A percentile compares a stretch with the other conserved stretches of the same genome.
phyloP scores from a whole-genome alignment of 805 yeast species.

The Pichia californica region DNA sequence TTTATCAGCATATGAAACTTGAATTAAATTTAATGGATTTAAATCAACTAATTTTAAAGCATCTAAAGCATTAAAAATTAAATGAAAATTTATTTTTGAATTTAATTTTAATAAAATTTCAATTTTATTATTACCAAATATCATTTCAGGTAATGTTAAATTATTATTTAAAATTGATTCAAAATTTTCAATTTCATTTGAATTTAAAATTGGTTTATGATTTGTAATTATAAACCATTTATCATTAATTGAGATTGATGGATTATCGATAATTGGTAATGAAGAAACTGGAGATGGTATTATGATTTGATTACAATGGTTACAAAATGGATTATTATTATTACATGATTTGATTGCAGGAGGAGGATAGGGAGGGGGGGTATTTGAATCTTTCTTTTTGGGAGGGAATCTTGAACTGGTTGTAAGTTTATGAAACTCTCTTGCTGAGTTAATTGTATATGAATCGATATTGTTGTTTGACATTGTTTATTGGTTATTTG shows the following conservation, averaged over 20 bases:
- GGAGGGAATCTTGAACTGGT: constrained; percentile 25
- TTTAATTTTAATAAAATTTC: constrained; percentile 24
- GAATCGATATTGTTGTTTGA: not conserved
- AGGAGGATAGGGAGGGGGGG: not conserved
- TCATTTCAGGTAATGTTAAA: constrained; percentile 95
- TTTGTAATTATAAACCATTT: constrained; percentile 70
- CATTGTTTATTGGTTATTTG: constrained; percentile 16
- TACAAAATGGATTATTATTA: constrained; percentile 34
- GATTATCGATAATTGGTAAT: constrained; percentile 56
- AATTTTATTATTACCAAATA: constrained; percentile 78
- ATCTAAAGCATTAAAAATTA: constrained; percentile 70
- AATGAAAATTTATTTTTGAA: constrained; percentile 19
- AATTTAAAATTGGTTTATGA: constrained; percentile 70
- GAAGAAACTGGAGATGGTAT: constrained; percentile 72
- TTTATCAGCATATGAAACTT: constrained; percentile 81
- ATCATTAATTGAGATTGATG: constrained; percentile 54
- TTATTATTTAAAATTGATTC: constrained; percentile 47
- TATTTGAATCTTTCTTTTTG: not conserved
- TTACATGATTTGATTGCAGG: not conserved
- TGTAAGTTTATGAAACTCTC: constrained; percentile 52
- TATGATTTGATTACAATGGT: constrained; percentile 60
- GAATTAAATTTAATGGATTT: constrained; percentile 40
- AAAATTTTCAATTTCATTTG: constrained; percentile 65
- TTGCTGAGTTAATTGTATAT: constrained; percentile 49
- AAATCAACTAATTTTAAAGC: constrained; percentile 54